These are phyloP conservation scores for Boletus sensibilis DNA, from an alignment of 768 basidiomycete species.

Conservation along the genomic window DNA sequence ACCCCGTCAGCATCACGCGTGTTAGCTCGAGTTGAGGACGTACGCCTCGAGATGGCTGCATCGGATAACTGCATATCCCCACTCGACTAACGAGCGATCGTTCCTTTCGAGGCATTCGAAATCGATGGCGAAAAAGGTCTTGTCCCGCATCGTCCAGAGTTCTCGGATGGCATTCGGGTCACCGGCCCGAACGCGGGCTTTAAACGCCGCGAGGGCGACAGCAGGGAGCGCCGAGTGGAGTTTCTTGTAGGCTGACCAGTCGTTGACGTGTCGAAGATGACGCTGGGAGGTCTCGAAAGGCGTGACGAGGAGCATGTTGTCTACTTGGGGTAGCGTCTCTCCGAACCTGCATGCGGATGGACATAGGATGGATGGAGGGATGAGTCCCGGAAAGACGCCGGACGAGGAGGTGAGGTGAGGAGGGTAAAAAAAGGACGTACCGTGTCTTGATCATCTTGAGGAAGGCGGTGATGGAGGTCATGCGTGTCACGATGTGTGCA, in stretches of 20 bases:
- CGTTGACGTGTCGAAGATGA: slow-evolving; percentile 69
- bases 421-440: slow-evolving; percentile 33
- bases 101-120: slow-evolving; percentile 79
- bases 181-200: slow-evolving; percentile 61
- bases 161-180: slow-evolving; percentile 63
- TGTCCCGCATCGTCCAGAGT: slow-evolving; percentile 68
- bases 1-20: slow-evolving; percentile 1
- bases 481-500: slow-evolving; percentile 78
- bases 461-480: slow-evolving; percentile 69
- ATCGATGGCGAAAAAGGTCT: slow-evolving; percentile 72
- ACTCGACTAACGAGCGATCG: slow-evolving; percentile 66
- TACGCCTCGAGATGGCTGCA: slow-evolving; percentile 71
- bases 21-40: slow-evolving; percentile 28
- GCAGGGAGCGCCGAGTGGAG: slow-evolving; percentile 71
- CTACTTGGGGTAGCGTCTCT: slow-evolving; percentile 68
- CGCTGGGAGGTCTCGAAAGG: slow-evolving; percentile 69
- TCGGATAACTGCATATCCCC: slow-evolving; percentile 79
- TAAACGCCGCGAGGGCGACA: slow-evolving; percentile 61
- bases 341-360: slow-evolving; percentile 48
- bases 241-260: slow-evolving; percentile 67
- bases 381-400: not conserved
- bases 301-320: slow-evolving; percentile 65
- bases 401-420: not conserved
- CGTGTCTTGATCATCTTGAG: slow-evolving; percentile 85
- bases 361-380: not conserved